phyloP scores from a whole-genome alignment of 108 stramenopile species.

The Cyclotella cryptica region DNA sequence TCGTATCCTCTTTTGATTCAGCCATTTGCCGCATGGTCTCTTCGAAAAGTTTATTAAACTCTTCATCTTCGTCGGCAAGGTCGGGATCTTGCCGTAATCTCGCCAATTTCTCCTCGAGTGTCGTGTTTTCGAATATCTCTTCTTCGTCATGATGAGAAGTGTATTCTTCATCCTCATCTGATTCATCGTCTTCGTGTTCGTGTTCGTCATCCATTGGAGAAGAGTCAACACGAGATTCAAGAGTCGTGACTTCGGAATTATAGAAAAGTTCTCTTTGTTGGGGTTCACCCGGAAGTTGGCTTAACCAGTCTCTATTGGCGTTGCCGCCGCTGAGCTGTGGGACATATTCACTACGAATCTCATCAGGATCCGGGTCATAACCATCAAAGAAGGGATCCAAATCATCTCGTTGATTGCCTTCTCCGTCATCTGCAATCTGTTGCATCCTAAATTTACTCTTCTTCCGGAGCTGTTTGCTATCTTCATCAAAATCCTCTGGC shows the following conservation, averaged over 20 bases:
- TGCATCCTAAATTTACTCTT: conserved; percentile 47
- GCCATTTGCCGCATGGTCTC: conserved; percentile 3
- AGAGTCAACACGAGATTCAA: background rate
- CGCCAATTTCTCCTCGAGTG: conserved; percentile 7
- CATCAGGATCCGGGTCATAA: conserved; percentile 30
- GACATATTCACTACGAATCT: conserved; percentile 12
- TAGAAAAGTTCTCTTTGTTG: background rate
- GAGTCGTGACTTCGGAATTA: conserved; percentile 6
- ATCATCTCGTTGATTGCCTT: conserved; percentile 46
- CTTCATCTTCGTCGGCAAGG: conserved; percentile 2
- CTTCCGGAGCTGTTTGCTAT: conserved; percentile 50
- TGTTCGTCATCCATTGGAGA: conserved; percentile 1
- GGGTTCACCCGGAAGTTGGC: conserved; percentile 7
- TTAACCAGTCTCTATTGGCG: conserved; percentile 34
- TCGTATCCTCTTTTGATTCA: conserved; percentile 12
- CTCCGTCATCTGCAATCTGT: conserved; percentile 48
- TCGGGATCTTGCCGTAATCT: background rate
- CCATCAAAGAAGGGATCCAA: conserved; percentile 47
- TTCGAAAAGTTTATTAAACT: conserved; percentile 16
- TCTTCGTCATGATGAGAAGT: conserved; percentile 25
- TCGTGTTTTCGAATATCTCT: conserved; percentile 2
- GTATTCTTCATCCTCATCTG: conserved; percentile 40
- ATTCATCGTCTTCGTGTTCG: conserved; percentile 9
- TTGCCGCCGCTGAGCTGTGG: conserved; percentile 4
- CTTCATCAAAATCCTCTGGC: conserved; percentile 47